Base-by-base conservation (phyloP, 805 yeast genomes). In the Yamadazyma tumulicola region DNA sequence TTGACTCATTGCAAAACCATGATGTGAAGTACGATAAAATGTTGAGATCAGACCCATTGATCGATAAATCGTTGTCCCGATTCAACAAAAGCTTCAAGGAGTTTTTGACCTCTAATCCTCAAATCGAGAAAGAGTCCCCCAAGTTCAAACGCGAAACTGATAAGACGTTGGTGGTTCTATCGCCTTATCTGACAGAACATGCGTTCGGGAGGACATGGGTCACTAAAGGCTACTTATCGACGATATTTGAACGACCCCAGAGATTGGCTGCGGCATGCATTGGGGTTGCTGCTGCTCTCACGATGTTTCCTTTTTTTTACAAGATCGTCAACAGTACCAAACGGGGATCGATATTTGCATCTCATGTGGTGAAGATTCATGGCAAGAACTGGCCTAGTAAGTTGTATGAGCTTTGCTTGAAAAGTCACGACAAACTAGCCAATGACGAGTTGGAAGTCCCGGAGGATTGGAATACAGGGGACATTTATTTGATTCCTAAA, bases 211-310 rank as follows among this genome's bases (percentile, higher is more conserved):
- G 95, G 24, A 64, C 65, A 19, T 85, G 95, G 95, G 87, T 79
- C 2, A 63, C 85, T 6, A 83, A 80, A 51, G 56, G 77, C 1
- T 81, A 81, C 47, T 55, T 73, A 27, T 63, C 81, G 12, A 75
- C 88, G 0, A 80, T 85, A 22, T 91, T 85, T 17, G 95, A 85
- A 57, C 62, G 91, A 29, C 95, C 95, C 1, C 89, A 85, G 55
- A 64, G 95, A 19, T 59, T 85, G 29, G 65, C 81, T 35, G 93
- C 95, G 0, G 67, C 80, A 6, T 77, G 86, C n/a, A 62, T 85
- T 39, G 95, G 95, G 1, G 72, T 85, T 16, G 74, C 87, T 0
- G 80, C 88, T 2, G 91, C 94, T 0, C 52, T 80, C 15, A 70
- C 88, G 2, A 72, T 77, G 75, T 74, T 67, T 41, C 88, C 89